These are phyloP conservation scores for Camellia lanceoleosa DNA, from an alignment of 148 eudicot species.

Conservation along the genomic window DNA sequence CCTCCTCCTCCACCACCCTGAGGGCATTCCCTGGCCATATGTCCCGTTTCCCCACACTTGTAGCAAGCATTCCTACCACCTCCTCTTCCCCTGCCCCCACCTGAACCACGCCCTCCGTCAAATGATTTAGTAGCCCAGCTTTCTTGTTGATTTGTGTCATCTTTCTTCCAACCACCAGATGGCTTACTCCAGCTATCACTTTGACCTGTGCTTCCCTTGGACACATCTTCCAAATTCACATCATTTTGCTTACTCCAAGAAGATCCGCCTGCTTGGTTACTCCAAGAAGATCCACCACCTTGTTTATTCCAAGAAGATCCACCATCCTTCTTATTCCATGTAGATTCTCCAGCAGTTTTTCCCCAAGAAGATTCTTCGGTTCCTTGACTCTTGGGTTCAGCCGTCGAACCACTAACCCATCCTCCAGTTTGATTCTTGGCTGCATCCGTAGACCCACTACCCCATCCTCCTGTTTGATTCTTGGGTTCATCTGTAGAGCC, in stretches of 20 bases:
- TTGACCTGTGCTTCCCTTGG: slow-evolving; percentile 5
- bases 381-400: too few relatives aligned
- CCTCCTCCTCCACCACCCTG: slow-evolving; percentile 27
- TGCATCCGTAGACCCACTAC: too few relatives aligned
- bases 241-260: slow-evolving; percentile 17
- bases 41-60: slow-evolving; percentile 33
- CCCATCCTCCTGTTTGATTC: too few relatives aligned
- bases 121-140: slow-evolving; percentile 14
- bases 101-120: slow-evolving; percentile 32
- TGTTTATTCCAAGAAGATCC: slow-evolving; percentile 23
- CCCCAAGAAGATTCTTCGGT: not conserved
- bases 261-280: slow-evolving; percentile 5
- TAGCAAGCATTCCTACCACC: slow-evolving; percentile 21
- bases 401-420: too few relatives aligned
- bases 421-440: too few relatives aligned
- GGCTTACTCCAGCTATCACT: slow-evolving; percentile 25
- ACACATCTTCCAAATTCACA: slow-evolving; percentile 8
- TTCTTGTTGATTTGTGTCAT: slow-evolving; percentile 1
- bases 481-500: too few relatives aligned
- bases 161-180: slow-evolving; percentile 15
- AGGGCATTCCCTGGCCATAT: slow-evolving; percentile 29
- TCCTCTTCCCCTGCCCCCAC: slow-evolving; percentile 47
- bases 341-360: not conserved
- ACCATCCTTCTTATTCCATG: slow-evolving; percentile 8
- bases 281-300: slow-evolving; percentile 21